Evolutionary conservation across 192 early-diverging fungal species (phyloP).

Genomic region (Hyaloraphidium curvatum): DNA sequence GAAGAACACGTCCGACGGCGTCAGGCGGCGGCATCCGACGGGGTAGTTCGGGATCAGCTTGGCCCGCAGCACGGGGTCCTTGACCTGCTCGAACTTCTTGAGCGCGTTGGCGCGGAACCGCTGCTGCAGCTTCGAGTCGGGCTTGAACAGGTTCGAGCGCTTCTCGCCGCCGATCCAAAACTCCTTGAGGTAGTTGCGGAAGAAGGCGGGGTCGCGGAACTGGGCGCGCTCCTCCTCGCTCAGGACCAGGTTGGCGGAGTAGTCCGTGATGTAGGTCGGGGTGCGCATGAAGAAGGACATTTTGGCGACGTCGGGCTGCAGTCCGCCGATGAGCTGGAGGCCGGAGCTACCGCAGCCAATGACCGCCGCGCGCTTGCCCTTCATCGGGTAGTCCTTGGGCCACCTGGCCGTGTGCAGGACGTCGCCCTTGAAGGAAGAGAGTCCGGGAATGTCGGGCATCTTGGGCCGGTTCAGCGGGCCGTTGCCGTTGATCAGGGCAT

Average conservation of each 20-base stretch:
- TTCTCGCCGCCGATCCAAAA: too few species aligned
- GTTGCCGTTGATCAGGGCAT: slow-evolving; percentile 4
- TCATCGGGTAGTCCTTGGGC: neutral
- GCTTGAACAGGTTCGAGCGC: too few species aligned
- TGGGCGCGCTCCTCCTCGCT: too few species aligned
- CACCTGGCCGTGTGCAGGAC: slow-evolving; percentile 11
- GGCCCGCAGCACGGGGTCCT: neutral
- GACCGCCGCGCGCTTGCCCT: slow-evolving; percentile 9
- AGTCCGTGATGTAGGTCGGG: too few species aligned
- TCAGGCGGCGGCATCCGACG: slow-evolving; percentile 5
- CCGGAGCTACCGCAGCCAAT: slow-evolving; percentile 8
- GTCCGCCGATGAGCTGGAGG: slow-evolving; percentile 7
- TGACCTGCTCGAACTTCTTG: neutral
- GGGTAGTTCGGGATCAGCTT: slow-evolving; percentile 3
- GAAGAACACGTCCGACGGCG: slow-evolving; percentile 4
- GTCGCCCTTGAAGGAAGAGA: slow-evolving; percentile 4
- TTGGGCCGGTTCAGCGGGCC: slow-evolving; percentile 9
- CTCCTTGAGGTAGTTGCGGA: too few species aligned
- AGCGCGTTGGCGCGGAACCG: neutral
- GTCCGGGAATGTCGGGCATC: slow-evolving; percentile 4
- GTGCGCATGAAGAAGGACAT: too few species aligned
- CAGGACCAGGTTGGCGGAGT: too few species aligned
- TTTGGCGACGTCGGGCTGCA: too few species aligned
- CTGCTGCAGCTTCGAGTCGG: too few species aligned
- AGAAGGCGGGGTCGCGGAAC: too few species aligned